Conservation (phyloP, 1,284 basidiomycete species). For the Cryptococcus wingfieldii region DNA sequence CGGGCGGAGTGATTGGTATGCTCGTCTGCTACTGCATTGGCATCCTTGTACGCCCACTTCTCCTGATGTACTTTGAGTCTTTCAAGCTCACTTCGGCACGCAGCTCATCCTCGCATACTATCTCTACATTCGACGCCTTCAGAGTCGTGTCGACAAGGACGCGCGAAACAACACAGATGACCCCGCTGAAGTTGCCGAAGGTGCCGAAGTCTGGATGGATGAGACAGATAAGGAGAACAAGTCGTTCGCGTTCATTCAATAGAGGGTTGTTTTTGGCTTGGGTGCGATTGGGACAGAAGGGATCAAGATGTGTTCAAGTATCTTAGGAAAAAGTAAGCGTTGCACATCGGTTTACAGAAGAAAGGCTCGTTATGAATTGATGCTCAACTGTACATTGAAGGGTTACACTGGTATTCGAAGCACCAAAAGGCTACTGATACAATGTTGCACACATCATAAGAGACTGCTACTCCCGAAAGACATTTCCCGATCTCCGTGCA, state of each 20-base stretch:
- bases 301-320: no score
- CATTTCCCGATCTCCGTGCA: not conserved
- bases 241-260: no score
- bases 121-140: constrained; percentile 2
- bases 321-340: no score
- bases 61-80: constrained; percentile 3
- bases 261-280: no score
- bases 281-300: no score
- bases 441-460: no score
- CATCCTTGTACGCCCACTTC: constrained; percentile 12
- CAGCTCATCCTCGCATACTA: not conserved
- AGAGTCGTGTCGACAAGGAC: constrained; percentile 23
- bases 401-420: no score
- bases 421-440: no score
- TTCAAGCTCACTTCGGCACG: not conserved
- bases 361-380: no score
- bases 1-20: constrained; percentile 24
- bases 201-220: constrained; percentile 25
- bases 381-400: no score
- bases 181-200: constrained; percentile 4
- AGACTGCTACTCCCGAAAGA: no score
- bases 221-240: constrained; percentile 19
- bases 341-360: no score
- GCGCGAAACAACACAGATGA: constrained; percentile 8
- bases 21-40: constrained; percentile 24